phyloP scores from a whole-genome alignment of 768 basidiomycete genomes.

The Termitomyces sp. region DNA sequence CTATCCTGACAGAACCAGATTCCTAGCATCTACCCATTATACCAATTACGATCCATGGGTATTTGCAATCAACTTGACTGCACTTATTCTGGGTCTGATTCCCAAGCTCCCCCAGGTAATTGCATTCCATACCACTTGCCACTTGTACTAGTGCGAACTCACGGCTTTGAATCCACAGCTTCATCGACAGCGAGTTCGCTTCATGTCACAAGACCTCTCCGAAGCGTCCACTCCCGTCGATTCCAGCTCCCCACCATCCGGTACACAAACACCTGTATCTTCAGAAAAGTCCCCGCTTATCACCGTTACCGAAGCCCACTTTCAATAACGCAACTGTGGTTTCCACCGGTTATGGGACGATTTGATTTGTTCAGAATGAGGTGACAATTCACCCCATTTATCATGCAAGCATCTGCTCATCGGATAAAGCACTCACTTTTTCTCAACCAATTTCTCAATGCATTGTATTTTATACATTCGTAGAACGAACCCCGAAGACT shows the following conservation, averaged over 20 bases:
- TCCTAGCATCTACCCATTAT: slow-evolving; percentile 96
- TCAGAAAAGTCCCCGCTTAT: slow-evolving; percentile 26
- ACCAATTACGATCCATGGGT: slow-evolving; percentile 94
- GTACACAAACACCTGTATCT: slow-evolving; percentile 38
- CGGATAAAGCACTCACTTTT: slow-evolving; percentile 7
- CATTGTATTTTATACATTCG: slow-evolving; percentile 29
- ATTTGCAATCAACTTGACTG: slow-evolving; percentile 86
- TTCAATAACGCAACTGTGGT: slow-evolving; percentile 21
- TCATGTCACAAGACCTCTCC: slow-evolving; percentile 63
- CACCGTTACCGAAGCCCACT: slow-evolving; percentile 47
- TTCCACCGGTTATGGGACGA: neutral
- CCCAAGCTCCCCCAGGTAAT: slow-evolving; percentile 93
- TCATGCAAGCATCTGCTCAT: slow-evolving; percentile 1
- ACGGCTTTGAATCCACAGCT: slow-evolving; percentile 40
- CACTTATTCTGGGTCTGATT: slow-evolving; percentile 76
- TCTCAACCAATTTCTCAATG: slow-evolving; percentile 16
- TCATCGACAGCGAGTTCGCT: slow-evolving; percentile 79
- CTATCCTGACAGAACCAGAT: slow-evolving; percentile 44
- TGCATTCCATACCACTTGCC: slow-evolving; percentile 19
- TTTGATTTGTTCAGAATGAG: neutral
- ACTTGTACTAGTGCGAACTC: slow-evolving; percentile 13
- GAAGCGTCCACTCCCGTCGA: slow-evolving; percentile 66
- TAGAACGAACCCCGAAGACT: slow-evolving; percentile 22
- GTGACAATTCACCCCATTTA: slow-evolving; percentile 1
- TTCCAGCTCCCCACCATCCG: slow-evolving; percentile 53